Conservation (phyloP, 306 rosid genomes). For the Dryas octopetala region DNA sequence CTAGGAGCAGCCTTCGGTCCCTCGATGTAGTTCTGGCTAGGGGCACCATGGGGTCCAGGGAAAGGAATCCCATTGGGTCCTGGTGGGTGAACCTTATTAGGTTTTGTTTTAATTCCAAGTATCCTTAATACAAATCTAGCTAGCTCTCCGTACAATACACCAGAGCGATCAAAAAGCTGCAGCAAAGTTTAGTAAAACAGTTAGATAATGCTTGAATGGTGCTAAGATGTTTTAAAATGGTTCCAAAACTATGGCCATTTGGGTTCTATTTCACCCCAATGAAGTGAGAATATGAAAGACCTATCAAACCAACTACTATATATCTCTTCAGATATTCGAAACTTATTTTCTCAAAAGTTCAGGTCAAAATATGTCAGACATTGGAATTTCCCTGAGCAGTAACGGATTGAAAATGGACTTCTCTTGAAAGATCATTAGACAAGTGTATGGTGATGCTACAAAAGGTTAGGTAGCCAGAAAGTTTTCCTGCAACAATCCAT, state of each 20-base stretch:
- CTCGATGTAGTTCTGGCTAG: conserved; percentile 55
- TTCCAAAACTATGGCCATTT: neutral
- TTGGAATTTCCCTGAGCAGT: neutral
- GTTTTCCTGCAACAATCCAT: neutral
- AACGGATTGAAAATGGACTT: neutral
- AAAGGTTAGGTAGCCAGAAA: neutral
- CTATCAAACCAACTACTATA: neutral
- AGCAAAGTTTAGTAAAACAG: neutral
- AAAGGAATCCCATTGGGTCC: conserved; percentile 66
- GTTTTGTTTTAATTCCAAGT: conserved; percentile 67
- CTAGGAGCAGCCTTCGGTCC: conserved; percentile 66
- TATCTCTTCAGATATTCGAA: neutral
- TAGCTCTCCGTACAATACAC: conserved; percentile 85
- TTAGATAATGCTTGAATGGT: neutral
- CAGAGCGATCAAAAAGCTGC: conserved; percentile 93
- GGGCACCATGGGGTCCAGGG: conserved; percentile 42
- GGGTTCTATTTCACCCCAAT: neutral
- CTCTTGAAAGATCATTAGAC: neutral
- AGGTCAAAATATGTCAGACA: neutral
- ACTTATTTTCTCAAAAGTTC: neutral
- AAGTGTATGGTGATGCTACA: neutral
- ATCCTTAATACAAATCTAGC: conserved; percentile 82
- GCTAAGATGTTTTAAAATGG: neutral
- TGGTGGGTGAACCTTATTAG: conserved; percentile 39
- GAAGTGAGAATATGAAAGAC: neutral